Evolutionary conservation across 352 stramenopile genomes (phyloP).

Genomic region (Globisporangium abappressorium): DNA sequence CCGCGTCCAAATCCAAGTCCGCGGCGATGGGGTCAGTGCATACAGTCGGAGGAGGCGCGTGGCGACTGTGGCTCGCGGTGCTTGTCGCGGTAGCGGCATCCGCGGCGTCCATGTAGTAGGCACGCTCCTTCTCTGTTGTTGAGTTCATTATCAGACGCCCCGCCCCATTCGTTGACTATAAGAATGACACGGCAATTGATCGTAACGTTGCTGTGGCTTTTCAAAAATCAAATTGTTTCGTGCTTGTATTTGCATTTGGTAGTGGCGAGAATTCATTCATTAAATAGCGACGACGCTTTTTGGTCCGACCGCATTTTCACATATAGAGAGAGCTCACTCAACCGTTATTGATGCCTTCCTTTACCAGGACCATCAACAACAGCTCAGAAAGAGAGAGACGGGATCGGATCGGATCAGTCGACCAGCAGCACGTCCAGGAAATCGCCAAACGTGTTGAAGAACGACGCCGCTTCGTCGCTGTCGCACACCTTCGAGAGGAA

Average conservation of each 20-base stretch:
- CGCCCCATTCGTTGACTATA: background rate
- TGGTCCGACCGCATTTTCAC: background rate
- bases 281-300: background rate
- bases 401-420: constrained; percentile 22
- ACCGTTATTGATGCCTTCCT: no score
- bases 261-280: background rate
- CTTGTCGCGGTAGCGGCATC: background rate
- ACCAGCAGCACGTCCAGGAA: constrained; percentile 62
- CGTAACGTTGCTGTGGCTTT: background rate
- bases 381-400: background rate
- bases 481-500: constrained; percentile 54
- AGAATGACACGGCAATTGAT: background rate
- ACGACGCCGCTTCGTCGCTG: constrained; percentile 51
- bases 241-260: background rate
- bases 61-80: background rate
- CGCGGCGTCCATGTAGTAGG: background rate
- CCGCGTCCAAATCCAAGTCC: constrained; percentile 1
- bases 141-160: background rate
- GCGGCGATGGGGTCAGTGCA: background rate
- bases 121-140: background rate
- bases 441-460: constrained; percentile 72
- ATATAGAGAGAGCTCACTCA: no score
- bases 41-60: background rate
- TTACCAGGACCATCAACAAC: background rate
- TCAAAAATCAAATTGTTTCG: background rate